Percentiles rank a stretch among this genome's conserved stretches.
Conservation (phyloP, 345 rosid genomes). For the Anastatica hierochuntica region DNA sequence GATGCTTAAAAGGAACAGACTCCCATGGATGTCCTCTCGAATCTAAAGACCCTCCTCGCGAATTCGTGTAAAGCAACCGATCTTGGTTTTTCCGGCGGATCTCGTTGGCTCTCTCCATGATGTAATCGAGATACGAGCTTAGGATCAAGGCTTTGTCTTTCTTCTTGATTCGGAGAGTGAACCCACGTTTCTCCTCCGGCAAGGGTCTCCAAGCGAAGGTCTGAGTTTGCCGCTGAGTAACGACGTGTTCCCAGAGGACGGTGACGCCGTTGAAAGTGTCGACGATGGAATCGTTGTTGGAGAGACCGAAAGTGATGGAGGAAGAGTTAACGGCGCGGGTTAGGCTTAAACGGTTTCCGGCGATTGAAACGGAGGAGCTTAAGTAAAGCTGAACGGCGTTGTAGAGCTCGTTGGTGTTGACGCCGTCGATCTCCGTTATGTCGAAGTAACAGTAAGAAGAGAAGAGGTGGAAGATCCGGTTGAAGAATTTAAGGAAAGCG, state of each 20-base stretch:
- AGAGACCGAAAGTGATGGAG: conserved; percentile 77
- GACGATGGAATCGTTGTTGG: conserved; percentile 67
- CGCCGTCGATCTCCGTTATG: conserved; percentile 91
- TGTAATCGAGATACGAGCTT: conserved; percentile 56
- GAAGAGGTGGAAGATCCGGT: conserved; percentile 43
- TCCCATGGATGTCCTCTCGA: conserved; percentile 97
- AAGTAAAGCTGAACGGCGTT: conserved; percentile 97
- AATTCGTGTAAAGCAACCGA: conserved; percentile 66
- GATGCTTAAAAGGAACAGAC: conserved; percentile 89
- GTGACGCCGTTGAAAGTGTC: conserved; percentile 50
- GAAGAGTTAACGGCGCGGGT: conserved; percentile 82
- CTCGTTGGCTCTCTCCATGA: conserved; percentile 71
- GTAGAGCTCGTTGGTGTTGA: conserved; percentile 97
- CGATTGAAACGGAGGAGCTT: conserved; percentile 57
- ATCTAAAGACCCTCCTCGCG: conserved; percentile 80
- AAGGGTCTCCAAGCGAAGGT: conserved; percentile 79
- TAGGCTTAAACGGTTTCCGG: conserved; percentile 75
- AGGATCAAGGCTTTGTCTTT: conserved; percentile 52
- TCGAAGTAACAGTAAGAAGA: conserved; percentile 75
- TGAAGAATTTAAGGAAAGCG: conserved; percentile 48
- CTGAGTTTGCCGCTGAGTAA: conserved; percentile 68
- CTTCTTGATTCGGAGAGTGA: conserved; percentile 66
- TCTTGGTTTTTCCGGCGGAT: conserved; percentile 67
- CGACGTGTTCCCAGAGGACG: conserved; percentile 89
- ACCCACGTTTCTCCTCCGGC: conserved; percentile 95